These are phyloP conservation scores for Buxus sempervirens DNA, from an alignment of 164 flowering plant species.

Conservation along the genomic window DNA sequence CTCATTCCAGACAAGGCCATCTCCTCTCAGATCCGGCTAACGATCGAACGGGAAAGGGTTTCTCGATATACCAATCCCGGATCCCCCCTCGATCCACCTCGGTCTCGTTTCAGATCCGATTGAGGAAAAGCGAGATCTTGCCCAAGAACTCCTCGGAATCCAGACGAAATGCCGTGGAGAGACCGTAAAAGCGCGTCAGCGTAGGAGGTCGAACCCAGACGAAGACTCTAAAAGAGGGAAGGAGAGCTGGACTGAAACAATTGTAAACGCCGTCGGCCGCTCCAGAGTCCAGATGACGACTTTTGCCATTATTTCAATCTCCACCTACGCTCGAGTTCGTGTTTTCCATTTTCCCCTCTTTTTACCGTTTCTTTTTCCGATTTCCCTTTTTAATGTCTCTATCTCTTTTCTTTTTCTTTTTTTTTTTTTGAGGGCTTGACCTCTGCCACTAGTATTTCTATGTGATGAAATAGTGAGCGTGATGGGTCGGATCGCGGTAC, in stretches of 20 bases:
- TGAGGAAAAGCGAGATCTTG: conserved; percentile 10
- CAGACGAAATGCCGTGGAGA: background rate
- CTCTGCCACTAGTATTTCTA: no score
- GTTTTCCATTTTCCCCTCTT: background rate
- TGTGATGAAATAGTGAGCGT: no score
- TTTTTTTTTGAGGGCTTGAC: background rate
- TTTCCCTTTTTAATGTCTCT: background rate
- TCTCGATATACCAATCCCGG: background rate
- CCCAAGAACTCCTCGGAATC: background rate
- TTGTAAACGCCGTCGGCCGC: conserved; percentile 33
- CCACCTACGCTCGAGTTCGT: conserved; percentile 12
- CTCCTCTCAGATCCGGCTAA: conserved; percentile 50
- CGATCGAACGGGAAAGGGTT: conserved; percentile 3
- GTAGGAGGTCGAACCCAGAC: background rate
- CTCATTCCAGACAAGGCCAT: conserved; percentile 96
- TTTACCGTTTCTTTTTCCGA: background rate
- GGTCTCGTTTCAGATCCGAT: conserved; percentile 10
- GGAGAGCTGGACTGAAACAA: conserved; percentile 21
- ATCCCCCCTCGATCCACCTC: conserved; percentile 1
- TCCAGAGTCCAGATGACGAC: conserved; percentile 37
- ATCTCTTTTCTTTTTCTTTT: no score
- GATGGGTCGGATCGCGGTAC: no score
- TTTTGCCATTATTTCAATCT: conserved; percentile 23
- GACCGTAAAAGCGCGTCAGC: conserved; percentile 2
- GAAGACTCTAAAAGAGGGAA: conserved; percentile 1